Evolutionary conservation across 495 filamentous ascomycete species (phyloP).

Genomic region (Geoglossum glabrum): DNA sequence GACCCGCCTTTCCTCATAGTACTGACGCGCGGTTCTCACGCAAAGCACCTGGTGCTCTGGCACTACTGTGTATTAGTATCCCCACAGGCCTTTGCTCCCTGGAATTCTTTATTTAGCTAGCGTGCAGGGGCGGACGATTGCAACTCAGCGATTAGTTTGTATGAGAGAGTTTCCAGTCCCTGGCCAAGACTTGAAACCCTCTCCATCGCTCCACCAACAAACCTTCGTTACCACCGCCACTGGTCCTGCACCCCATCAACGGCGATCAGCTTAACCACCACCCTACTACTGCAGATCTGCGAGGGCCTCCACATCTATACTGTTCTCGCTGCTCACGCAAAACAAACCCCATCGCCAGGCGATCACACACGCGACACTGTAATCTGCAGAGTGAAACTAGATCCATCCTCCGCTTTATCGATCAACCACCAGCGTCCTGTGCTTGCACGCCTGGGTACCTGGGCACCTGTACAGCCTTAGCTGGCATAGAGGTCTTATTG

Average conservation of each 20-base stretch:
- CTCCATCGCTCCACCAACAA: constrained; percentile 1
- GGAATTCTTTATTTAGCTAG: neutral
- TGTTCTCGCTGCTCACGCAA: neutral
- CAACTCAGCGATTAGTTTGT: neutral
- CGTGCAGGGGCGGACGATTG: neutral
- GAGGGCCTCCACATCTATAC: neutral
- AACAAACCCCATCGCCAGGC: neutral
- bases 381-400: neutral
- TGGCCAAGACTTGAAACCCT: constrained; percentile 2
- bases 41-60: no score
- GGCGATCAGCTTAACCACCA: neutral
- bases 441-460: neutral
- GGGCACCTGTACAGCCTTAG: neutral
- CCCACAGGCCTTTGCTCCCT: no score
- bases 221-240: constrained; percentile 1
- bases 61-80: no score
- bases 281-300: neutral
- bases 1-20: no score
- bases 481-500: neutral
- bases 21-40: no score
- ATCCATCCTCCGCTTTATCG: neutral
- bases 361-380: neutral
- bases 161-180: neutral
- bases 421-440: neutral
- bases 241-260: neutral